Conservation (phyloP, 2,329 filamentous ascomycete genomes). For the Pseudogymnoascus sp. region DNA sequence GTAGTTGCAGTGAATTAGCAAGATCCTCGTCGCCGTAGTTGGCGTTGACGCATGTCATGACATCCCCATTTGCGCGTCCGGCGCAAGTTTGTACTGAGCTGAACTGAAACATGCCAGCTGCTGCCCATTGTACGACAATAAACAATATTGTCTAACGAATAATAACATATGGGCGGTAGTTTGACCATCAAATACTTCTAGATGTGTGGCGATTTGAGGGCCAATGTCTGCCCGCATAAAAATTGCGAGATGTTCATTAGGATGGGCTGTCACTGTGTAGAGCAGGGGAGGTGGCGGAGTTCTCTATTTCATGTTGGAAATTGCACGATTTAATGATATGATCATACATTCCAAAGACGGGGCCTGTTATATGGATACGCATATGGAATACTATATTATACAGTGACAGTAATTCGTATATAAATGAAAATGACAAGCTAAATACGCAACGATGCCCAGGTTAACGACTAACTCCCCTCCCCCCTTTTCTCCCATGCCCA, state of each 20-base stretch:
- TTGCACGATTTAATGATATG: too few relatives aligned
- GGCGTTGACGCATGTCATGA: neutral
- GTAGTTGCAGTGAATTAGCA: neutral
- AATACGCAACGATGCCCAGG: neutral
- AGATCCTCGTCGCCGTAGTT: neutral
- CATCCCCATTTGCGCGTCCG: too few relatives aligned
- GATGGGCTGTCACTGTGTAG: too few relatives aligned
- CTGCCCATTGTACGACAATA: too few relatives aligned
- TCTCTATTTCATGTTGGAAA: too few relatives aligned
- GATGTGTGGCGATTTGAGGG: too few relatives aligned
- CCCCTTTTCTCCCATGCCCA: neutral
- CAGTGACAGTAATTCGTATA: neutral
- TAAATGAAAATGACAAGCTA: neutral
- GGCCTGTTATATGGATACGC: neutral
- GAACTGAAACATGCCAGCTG: neutral
- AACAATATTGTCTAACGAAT: too few relatives aligned
- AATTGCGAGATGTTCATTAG: too few relatives aligned
- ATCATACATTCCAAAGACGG: neutral
- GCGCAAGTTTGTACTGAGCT: neutral
- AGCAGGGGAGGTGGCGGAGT: too few relatives aligned
- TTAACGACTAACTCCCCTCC: neutral
- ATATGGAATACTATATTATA: neutral
- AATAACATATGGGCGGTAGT: too few relatives aligned
- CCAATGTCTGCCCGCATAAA: too few relatives aligned
- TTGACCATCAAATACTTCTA: too few relatives aligned